phyloP scores from a whole-genome alignment of 73 alveolate genomes.

The Stentor roeselii region DNA sequence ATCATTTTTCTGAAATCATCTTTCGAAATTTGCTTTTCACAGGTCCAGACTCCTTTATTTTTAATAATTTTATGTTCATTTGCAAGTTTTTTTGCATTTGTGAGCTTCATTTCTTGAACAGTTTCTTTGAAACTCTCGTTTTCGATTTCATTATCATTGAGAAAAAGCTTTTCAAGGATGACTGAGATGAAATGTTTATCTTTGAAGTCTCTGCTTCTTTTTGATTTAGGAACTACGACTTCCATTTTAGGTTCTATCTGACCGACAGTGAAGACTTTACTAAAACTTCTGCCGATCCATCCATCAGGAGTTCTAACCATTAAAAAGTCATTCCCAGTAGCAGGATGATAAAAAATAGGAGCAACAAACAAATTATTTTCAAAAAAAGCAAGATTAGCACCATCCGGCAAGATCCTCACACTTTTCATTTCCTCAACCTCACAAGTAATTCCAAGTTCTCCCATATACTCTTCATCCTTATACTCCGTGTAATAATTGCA shows the following conservation, averaged over 20 bases:
- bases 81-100: slow-evolving; percentile 71
- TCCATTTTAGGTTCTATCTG: slow-evolving; percentile 95
- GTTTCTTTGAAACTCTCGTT: slow-evolving; percentile 59
- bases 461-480: slow-evolving; percentile 33
- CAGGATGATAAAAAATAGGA: slow-evolving; percentile 88
- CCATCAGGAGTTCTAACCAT: slow-evolving; percentile 72
- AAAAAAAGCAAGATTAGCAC: slow-evolving; percentile 60
- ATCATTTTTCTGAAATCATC: slow-evolving; percentile 61
- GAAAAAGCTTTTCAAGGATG: slow-evolving; percentile 72
- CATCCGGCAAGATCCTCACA: slow-evolving; percentile 38
- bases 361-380: slow-evolving; percentile 90
- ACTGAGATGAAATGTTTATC: slow-evolving; percentile 85
- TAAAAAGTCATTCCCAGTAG: slow-evolving; percentile 75
- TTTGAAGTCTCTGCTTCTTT: slow-evolving; percentile 70
- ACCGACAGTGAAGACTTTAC: slow-evolving; percentile 88
- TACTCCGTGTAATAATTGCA: slow-evolving; percentile 37
- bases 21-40: slow-evolving; percentile 48
- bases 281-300: slow-evolving; percentile 79
- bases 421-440: background rate
- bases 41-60: slow-evolving; percentile 61
- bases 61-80: slow-evolving; percentile 83
- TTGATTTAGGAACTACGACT: slow-evolving; percentile 91
- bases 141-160: slow-evolving; percentile 67
- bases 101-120: slow-evolving; percentile 72
- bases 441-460: slow-evolving; percentile 36